These are phyloP conservation scores for Zygotorulaspora danielsina DNA, from an alignment of 805 yeast genomes.

Conservation along the genomic window DNA sequence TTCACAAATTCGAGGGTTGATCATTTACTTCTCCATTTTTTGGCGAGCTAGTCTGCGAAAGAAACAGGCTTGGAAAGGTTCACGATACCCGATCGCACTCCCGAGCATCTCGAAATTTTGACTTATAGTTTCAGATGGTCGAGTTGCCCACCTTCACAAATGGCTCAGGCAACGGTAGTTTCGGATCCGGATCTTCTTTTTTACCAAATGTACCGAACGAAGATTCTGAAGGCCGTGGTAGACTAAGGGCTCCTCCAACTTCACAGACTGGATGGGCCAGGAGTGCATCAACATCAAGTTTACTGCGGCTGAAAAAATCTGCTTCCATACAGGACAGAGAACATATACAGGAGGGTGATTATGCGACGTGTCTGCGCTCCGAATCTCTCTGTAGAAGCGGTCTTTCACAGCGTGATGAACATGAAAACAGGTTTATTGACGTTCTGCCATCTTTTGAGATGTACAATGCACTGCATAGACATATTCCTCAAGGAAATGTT, in stretches of 20 bases:
- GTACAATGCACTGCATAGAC: conserved; percentile 48
- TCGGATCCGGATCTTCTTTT: not conserved
- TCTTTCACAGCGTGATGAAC: conserved; percentile 2
- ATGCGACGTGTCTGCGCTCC: conserved; percentile 1
- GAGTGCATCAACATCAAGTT: conserved; percentile 27
- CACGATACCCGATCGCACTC: not conserved
- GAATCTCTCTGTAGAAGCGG: conserved; percentile 6
- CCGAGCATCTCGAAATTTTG: too few species aligned
- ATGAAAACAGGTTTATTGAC: conserved; percentile 40
- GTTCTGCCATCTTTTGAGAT: conserved; percentile 66
- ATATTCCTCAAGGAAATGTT: conserved; percentile 40
- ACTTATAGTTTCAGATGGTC: not conserved
- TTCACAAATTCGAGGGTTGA: too few species aligned
- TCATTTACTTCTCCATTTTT: too few species aligned
- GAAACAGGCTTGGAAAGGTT: too few species aligned
- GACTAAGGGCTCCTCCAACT: conserved; percentile 4
- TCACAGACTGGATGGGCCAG: conserved; percentile 19
- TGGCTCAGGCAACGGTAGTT: not conserved
- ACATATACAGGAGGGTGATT: not conserved
- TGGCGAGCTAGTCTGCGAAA: too few species aligned
- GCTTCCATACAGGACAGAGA: conserved; percentile 2
- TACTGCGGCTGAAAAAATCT: conserved; percentile 9
- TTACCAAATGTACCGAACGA: conserved; percentile 1
- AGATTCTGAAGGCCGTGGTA: conserved; percentile 6
- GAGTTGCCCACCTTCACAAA: not conserved